These are phyloP conservation scores for Starmera quercuum DNA, from an alignment of 805 yeast species.

Conservation along the genomic window DNA sequence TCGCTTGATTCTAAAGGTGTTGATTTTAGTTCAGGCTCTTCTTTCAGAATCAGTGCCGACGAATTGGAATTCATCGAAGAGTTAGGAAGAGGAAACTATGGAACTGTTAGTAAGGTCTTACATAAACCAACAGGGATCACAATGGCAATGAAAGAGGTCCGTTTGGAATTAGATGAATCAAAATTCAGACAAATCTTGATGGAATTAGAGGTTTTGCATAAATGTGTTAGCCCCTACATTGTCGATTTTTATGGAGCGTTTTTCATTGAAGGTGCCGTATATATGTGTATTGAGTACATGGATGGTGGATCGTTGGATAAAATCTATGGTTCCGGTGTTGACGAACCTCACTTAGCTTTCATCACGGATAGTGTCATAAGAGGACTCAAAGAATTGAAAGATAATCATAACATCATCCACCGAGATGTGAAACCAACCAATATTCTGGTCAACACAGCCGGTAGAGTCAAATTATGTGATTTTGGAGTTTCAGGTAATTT, in stretches of 20 bases:
- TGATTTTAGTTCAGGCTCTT: conserved; percentile 81
- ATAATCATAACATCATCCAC: conserved; percentile 86
- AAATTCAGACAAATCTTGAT: conserved; percentile 89
- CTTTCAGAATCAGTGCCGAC: conserved; percentile 79
- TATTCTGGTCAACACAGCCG: conserved; percentile 70
- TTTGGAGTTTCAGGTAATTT: conserved; percentile 94
- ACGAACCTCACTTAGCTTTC: conserved; percentile 73
- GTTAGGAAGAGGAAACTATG: conserved; percentile 93
- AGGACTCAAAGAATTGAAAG: conserved; percentile 81
- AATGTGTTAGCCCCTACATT: conserved; percentile 82
- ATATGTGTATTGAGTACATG: conserved; percentile 98
- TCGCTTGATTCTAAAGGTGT: conserved; percentile 88
- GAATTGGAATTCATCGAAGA: conserved; percentile 80
- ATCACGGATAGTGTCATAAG: conserved; percentile 72
- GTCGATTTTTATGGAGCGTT: conserved; percentile 98
- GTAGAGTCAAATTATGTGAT: conserved; percentile 89
- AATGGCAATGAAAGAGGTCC: conserved; percentile 97
- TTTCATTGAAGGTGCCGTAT: conserved; percentile 95
- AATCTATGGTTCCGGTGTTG: conserved; percentile 65
- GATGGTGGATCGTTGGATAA: conserved; percentile 92
- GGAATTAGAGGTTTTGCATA: conserved; percentile 93
- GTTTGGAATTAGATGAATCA: conserved; percentile 88
- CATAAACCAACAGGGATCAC: conserved; percentile 87
- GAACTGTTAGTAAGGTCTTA: conserved; percentile 86
- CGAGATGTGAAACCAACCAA: conserved; percentile 97